Base-by-base conservation (phyloP, 345 rosid species). In the Sonneratia alba region DNA sequence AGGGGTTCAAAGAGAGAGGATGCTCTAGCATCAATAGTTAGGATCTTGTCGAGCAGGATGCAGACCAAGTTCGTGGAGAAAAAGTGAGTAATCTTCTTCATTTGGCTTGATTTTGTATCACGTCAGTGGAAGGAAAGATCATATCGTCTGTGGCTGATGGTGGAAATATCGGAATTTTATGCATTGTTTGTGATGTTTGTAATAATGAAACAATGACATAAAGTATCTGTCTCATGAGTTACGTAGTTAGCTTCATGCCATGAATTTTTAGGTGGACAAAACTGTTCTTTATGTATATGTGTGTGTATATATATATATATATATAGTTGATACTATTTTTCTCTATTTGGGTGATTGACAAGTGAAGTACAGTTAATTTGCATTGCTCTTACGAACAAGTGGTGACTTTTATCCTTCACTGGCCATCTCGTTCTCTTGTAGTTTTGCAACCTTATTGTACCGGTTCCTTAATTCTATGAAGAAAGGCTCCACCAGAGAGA, bases 31-130 rank as follows among this genome's bases (percentile, higher is more conserved):
- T 68, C 67, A 0, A 67, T 74, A 22, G 36, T 57, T 36, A 67
- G 36, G 55, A 68, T 47, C 34, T 59, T 74, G 27, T 67, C 55
- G 36, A 21, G 47, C 55, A 49, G 40, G 32, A 68, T 56, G 24
- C 32, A 74, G 76, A 45, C 56, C 56, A 67, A 74, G 13, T 74
- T 67, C 67, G 72, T 74, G 56, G 71, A 73, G 76, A 47, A 74
- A 32, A 57, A 68, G 76, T 74, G 57, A 74, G 76, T 68, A 8
- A 7, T 47, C 36, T 45, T 51, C 72, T 37, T 24, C 70, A 4
- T 51, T 27, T 37, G 10, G 49, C 49, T 42, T 48, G 22, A 14
- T 68, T 68, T 68, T 45, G 8, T 68, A 12, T 10, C 53, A 37
- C 21, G 18, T 45, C 15, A 6, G 4, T 68, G 32, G 36, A 24